Base-by-base conservation (phyloP, 805 yeast genomes). In the Hanseniaspora valbyensis region DNA sequence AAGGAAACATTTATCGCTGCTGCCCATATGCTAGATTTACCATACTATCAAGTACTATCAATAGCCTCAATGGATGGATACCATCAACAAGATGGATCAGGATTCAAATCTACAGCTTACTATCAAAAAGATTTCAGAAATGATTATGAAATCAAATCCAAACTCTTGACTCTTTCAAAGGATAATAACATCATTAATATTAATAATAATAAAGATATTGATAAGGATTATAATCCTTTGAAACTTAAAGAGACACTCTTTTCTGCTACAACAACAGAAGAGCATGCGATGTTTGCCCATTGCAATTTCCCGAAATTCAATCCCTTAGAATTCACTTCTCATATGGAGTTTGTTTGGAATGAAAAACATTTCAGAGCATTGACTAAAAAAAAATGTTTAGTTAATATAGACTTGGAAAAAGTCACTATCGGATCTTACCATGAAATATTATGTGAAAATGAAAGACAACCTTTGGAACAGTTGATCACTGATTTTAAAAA, bases 1-100 rank as follows among this genome's bases (percentile, higher is more conserved):
- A 82, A 83, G 59, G 90, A 83, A 56, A 81, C 89, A 0, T 81
- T 82, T 59, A 74, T 77, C n/a, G 74, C 81, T 1, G 85, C 85
- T 0, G 80, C 84, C 1, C 68, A 70, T 37, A 80, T 67, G 0
- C 58, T 73, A 57, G 54, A 60, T 0, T 64, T 68, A 43, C 68
- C 73, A 2, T 77, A 68, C 62, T 73, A 71, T 61, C 85, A 79
- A 61, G 70, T 74, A 2, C 62, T 65, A 49, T 57, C 64, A 1
- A 59, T 61, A 25, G 66, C 70, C 0, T 58, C 59, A 8, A 63
- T 71, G 4, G 61, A 68, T 42, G 77, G 77, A 8, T 62, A 66
- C 56, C 54, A 56, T 42, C 45, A 52, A 12, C 53, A 52, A 1
- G 52, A 54, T 9, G 63, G 63, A 37, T 66, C 62, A 10, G 69